Conservation (phyloP, 2,329 filamentous ascomycete genomes). For the Apiospora saccharicola region DNA sequence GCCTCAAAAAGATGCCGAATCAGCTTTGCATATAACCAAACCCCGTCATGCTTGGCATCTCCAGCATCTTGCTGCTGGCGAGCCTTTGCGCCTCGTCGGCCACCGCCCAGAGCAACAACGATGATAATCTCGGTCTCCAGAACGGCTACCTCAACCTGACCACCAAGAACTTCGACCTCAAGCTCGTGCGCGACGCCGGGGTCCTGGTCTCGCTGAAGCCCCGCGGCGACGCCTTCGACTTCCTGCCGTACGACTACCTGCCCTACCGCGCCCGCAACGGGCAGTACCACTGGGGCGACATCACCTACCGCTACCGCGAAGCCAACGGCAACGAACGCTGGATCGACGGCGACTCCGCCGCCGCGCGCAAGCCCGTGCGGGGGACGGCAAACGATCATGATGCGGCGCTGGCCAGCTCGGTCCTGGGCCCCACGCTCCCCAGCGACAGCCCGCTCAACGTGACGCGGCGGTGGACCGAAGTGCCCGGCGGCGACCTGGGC, state of each 20-base stretch:
- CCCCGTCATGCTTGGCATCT: neutral
- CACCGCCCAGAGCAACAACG: slow-evolving; percentile 30
- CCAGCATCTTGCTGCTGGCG: neutral
- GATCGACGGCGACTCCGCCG: slow-evolving; percentile 56
- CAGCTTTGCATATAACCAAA: neutral
- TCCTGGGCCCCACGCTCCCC: slow-evolving; percentile 51
- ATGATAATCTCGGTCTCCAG: slow-evolving; percentile 49
- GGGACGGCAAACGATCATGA: neutral
- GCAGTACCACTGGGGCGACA: slow-evolving; percentile 66
- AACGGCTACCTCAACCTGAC: slow-evolving; percentile 50
- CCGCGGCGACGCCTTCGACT: slow-evolving; percentile 55
- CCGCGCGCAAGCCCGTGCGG: slow-evolving; percentile 45
- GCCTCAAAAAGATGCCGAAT: neutral
- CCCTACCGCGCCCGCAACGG: slow-evolving; percentile 54
- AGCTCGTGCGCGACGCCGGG: slow-evolving; percentile 53
- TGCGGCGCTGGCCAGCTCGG: slow-evolving; percentile 46
- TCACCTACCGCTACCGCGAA: slow-evolving; percentile 62
- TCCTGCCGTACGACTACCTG: slow-evolving; percentile 61
- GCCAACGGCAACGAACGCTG: slow-evolving; percentile 45
- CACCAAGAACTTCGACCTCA: slow-evolving; percentile 51
- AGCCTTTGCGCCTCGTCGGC: neutral
- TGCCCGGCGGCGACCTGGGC: slow-evolving; percentile 54
- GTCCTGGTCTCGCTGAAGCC: slow-evolving; percentile 57
- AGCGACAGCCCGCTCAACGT: slow-evolving; percentile 49
- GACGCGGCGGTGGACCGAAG: slow-evolving; percentile 59